Percentiles rank a stretch among this genome's conserved stretches.
Conservation (phyloP, 176 grass and related monocot genomes). For the Oryza nivara region DNA sequence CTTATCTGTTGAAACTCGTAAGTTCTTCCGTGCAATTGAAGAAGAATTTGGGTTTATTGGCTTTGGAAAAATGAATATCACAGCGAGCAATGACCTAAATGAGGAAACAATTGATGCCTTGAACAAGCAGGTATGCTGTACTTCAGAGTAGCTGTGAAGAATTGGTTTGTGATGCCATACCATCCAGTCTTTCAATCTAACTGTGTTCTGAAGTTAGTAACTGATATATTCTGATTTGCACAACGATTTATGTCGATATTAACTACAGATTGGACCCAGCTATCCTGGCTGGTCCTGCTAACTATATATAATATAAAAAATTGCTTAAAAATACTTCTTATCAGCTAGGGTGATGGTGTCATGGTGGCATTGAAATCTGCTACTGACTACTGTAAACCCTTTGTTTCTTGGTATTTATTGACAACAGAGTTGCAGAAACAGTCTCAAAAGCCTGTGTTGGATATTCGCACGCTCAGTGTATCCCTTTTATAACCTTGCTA, state of each 20-base stretch:
- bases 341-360: background rate
- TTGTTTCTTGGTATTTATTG: constrained; percentile 6
- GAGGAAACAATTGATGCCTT: constrained; percentile 99
- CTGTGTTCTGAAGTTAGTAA: background rate
- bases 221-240: background rate
- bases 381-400: constrained; percentile 8
- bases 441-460: background rate
- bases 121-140: constrained; percentile 86
- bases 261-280: background rate
- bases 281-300: background rate
- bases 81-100: constrained; percentile 95
- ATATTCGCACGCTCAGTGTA: background rate
- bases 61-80: constrained; percentile 78
- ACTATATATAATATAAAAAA: background rate
- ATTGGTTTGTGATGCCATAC: background rate
- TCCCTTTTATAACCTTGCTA: background rate
- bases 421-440: background rate
- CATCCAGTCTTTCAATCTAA: constrained; percentile 1
- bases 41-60: constrained; percentile 69
- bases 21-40: constrained; percentile 78
- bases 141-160: constrained; percentile 7
- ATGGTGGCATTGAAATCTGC: background rate
- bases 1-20: constrained; percentile 68
- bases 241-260: constrained; percentile 12
- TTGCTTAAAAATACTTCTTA: constrained; percentile 1